Evolutionary conservation across 2,329 filamentous ascomycete genomes (phyloP), one percentile per base, ranked within the genome.

Genomic region (Fusarium fujikuroi): DNA sequence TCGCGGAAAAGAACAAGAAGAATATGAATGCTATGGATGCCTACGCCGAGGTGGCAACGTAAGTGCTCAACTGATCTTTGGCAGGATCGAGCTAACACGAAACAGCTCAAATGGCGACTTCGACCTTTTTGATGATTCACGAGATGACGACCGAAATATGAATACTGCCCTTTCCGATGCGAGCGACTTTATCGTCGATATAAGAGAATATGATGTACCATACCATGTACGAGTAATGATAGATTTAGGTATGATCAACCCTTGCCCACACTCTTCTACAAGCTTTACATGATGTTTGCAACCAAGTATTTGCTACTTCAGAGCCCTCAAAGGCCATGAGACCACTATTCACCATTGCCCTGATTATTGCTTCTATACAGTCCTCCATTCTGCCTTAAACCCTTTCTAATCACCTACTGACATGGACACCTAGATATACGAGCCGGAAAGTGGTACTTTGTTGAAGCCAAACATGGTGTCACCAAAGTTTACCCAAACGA

Each of bases 271-370:
- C 36, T 36, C 43, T 34, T 43, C 12, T 19, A 37, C 30, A 46
- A 57, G 49, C 59, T 63, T 63, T 70, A 58, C 32, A 96, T 95
- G 95, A 98, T 98, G 95, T 89, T 92, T 92, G 90, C 91, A 93
- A 91, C 85, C 88, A 95, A 94, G 95, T 98, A 98, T 98, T 98
- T 98, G 96, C 96, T 98, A 98, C 96, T 99, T 98, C 95, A 98
- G 96, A 99, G 95, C 94, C 91, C 81, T 85, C 23, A 43, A 85
- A 84, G 90, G 95, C 94, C 85, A 97, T 98, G 96, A 99, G 95
- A 99, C 94, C 91, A 88, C 87, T 90, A 91, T 80, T 93, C 93
- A 95, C 95, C 93, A 88, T 89, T 90, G 90, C 90, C 89, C 94
- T 97, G 94, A 97, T 91, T 83, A 80, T 57, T 60, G 40, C 46